A percentile compares a stretch with the other conserved stretches of the same genome.
Evolutionary conservation across 371 early-diverging fungal genomes (phyloP).

Genomic region (Rhizopus delemar): DNA sequence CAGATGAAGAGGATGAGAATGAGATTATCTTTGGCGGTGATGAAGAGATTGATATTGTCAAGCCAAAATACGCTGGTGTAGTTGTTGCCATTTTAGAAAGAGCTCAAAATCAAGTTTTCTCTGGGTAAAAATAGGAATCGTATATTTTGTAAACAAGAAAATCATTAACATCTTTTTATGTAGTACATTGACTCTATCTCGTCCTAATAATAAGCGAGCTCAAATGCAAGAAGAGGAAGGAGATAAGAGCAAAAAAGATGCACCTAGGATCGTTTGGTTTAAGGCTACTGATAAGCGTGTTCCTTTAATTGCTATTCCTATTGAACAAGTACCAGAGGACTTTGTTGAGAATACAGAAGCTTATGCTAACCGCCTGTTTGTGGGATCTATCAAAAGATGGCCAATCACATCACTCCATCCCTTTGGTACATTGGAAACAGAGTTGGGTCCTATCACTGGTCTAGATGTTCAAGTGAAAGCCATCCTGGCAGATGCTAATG

Average conservation of each 20-base stretch:
- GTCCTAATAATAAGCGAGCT: slow-evolving; percentile 63
- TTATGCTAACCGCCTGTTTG: slow-evolving; percentile 59
- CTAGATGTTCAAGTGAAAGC: slow-evolving; percentile 73
- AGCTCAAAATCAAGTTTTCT: slow-evolving; percentile 66
- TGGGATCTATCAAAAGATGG: slow-evolving; percentile 76
- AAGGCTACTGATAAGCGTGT: slow-evolving; percentile 82
- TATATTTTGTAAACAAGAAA: neutral
- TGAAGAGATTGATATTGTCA: slow-evolving; percentile 55
- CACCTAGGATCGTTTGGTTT: slow-evolving; percentile 77
- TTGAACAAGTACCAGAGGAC: slow-evolving; percentile 67
- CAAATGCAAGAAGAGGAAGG: slow-evolving; percentile 48
- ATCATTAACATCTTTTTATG: neutral
- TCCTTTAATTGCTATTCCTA: slow-evolving; percentile 77
- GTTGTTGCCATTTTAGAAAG: slow-evolving; percentile 70
- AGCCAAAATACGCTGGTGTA: slow-evolving; percentile 66
- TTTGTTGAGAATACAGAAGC: slow-evolving; percentile 64
- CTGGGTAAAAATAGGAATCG: slow-evolving; percentile 35
- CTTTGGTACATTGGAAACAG: slow-evolving; percentile 66
- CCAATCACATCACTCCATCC: slow-evolving; percentile 71
- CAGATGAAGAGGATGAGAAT: slow-evolving; percentile 55
- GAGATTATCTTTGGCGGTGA: slow-evolving; percentile 58
- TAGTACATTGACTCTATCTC: slow-evolving; percentile 56
- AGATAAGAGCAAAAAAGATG: slow-evolving; percentile 35
- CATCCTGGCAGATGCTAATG: slow-evolving; percentile 68
- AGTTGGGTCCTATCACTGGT: slow-evolving; percentile 71